These are phyloP conservation scores for Claviceps maximensis DNA, from an alignment of 2,329 filamentous ascomycete genomes.

Conservation along the genomic window DNA sequence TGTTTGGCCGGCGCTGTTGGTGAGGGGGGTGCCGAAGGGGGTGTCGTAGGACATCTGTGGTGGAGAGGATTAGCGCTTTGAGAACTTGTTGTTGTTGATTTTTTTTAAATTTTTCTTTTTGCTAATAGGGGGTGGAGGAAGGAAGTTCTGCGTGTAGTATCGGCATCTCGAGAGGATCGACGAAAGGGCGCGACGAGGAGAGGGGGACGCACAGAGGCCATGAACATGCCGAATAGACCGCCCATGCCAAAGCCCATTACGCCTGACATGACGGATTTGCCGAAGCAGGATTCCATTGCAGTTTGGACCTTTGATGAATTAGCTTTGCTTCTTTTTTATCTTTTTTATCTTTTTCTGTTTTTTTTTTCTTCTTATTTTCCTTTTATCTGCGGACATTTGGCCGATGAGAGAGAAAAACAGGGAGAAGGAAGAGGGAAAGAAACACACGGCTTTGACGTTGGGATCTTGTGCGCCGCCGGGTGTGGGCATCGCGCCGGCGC, in stretches of 20 bases:
- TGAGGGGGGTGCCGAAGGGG: slow-evolving; percentile 48
- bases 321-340: not conserved
- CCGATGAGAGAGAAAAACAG: too few relatives aligned
- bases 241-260: slow-evolving; percentile 91
- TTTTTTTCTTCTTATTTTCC: not conserved
- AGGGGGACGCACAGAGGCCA: slow-evolving; percentile 65
- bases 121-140: too few relatives aligned
- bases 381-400: too few relatives aligned
- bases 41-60: slow-evolving; percentile 94
- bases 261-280: slow-evolving; percentile 79
- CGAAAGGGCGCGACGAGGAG: not conserved
- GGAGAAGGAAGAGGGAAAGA: not conserved
- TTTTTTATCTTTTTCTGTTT: not conserved
- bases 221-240: slow-evolving; percentile 91
- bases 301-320: slow-evolving; percentile 50
- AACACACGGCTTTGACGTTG: slow-evolving; percentile 35
- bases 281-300: slow-evolving; percentile 83
- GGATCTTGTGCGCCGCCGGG: slow-evolving; percentile 32
- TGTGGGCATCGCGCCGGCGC: slow-evolving; percentile 12
- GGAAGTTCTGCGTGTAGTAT: too few relatives aligned
- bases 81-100: not conserved
- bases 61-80: not conserved
- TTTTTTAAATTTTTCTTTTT: not conserved
- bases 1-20: slow-evolving; percentile 22
- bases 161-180: not conserved